These are phyloP conservation scores for Tremella yokohamensis DNA, from an alignment of 768 basidiomycete genomes.

Conservation along the genomic window DNA sequence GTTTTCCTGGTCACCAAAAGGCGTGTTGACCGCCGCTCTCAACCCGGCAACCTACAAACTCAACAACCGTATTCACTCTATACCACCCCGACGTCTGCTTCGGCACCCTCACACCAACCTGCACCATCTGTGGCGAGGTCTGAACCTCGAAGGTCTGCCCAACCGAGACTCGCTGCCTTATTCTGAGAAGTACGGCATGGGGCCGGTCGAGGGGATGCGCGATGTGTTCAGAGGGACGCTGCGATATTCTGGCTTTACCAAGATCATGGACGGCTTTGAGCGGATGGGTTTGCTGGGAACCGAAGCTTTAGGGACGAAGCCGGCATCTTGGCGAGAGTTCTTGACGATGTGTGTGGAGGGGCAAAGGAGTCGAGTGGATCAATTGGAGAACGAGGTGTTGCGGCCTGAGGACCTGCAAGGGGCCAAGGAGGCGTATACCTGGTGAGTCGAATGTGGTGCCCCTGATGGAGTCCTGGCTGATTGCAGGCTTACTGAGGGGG, in stretches of 20 bases:
- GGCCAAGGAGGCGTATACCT: too few species aligned
- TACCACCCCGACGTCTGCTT: conserved; percentile 61
- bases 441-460: too few species aligned
- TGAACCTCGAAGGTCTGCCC: conserved; percentile 75
- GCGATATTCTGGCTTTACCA: conserved; percentile 72
- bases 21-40: conserved; percentile 74
- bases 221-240: conserved; percentile 81
- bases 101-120: conserved; percentile 63
- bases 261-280: conserved; percentile 69
- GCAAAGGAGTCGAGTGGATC: not conserved
- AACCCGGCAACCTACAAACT: conserved; percentile 70
- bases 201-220: conserved; percentile 53
- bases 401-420: too few species aligned
- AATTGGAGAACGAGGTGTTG: too few species aligned
- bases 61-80: conserved; percentile 49
- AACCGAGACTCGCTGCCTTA: conserved; percentile 80
- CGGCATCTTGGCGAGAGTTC: conserved; percentile 54
- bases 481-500: not conserved
- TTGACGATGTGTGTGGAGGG: conserved; percentile 38
- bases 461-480: too few species aligned
- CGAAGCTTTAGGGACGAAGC: conserved; percentile 44
- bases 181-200: conserved; percentile 62
- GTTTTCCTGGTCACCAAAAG: conserved; percentile 88
- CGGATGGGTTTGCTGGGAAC: conserved; percentile 65
- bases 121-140: conserved; percentile 59